These are phyloP conservation scores for Primulina eburnea DNA, from an alignment of 257 asterid genomes.

Conservation along the genomic window DNA sequence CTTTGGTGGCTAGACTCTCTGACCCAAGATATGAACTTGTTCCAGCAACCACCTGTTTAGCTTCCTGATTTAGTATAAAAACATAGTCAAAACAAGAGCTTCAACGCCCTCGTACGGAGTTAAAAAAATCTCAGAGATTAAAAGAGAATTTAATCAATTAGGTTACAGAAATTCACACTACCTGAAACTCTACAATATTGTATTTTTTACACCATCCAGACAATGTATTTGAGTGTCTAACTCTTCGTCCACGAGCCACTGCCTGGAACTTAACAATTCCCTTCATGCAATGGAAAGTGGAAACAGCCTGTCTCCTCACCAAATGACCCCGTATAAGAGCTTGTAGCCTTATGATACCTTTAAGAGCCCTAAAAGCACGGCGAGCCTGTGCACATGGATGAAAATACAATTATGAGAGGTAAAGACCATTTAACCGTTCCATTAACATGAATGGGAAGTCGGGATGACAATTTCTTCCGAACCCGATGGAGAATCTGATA, in stretches of 20 bases:
- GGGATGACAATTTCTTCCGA: too few relatives aligned
- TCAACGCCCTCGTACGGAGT: conserved; percentile 9
- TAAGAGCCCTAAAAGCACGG: conserved; percentile 85
- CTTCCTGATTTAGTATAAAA: conserved; percentile 29
- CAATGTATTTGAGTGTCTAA: conserved; percentile 40
- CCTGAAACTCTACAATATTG: conserved; percentile 34
- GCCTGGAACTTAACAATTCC: conserved; percentile 80
- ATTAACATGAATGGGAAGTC: not conserved
- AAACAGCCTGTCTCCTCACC: conserved; percentile 88
- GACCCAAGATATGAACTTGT: conserved; percentile 32
- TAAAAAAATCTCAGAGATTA: not conserved
- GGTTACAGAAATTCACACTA: conserved; percentile 20
- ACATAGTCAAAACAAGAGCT: not conserved
- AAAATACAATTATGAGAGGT: conserved; percentile 3
- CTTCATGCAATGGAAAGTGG: conserved; percentile 75
- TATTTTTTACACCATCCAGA: conserved; percentile 27
- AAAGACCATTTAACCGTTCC: not conserved
- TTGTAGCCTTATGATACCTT: conserved; percentile 90
- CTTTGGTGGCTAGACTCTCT: conserved; percentile 49
- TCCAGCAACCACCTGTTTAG: conserved; percentile 38
- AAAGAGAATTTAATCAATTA: conserved; percentile 12
- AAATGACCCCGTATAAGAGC: conserved; percentile 94
- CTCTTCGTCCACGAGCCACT: conserved; percentile 69
- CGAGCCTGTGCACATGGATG: conserved; percentile 59
- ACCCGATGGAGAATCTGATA: too few relatives aligned